Conservation (phyloP, 192 early-diverging fungal genomes). For the Coemansia sp. region DNA sequence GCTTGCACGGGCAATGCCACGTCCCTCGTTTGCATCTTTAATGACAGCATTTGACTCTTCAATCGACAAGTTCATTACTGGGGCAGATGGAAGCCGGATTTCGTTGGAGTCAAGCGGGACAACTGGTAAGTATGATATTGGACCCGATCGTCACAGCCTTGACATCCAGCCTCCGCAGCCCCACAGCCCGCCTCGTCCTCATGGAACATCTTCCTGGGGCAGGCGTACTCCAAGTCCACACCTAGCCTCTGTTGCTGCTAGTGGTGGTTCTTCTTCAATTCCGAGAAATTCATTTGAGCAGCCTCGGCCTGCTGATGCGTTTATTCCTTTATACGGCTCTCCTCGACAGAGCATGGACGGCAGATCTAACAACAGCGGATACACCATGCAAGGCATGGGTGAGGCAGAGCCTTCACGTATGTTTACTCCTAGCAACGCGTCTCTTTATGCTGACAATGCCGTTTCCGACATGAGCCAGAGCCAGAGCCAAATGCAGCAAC, state of each 20-base stretch:
- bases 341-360: slow-evolving; percentile 38
- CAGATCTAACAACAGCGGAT: slow-evolving; percentile 12
- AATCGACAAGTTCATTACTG: slow-evolving; percentile 66
- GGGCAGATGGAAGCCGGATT: slow-evolving; percentile 49
- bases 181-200: slow-evolving; percentile 15
- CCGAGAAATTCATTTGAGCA: slow-evolving; percentile 10
- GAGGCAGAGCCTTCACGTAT: slow-evolving; percentile 28
- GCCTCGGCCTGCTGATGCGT: slow-evolving; percentile 6
- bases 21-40: slow-evolving; percentile 51
- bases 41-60: slow-evolving; percentile 62
- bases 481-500: not conserved
- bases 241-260: not conserved
- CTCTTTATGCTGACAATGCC: slow-evolving; percentile 8
- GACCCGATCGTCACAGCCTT: slow-evolving; percentile 25
- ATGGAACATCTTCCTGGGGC: slow-evolving; percentile 17
- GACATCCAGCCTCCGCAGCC: not conserved
- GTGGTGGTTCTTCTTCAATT: too few species aligned
- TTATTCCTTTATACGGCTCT: slow-evolving; percentile 15
- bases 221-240: slow-evolving; percentile 23
- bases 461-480: slow-evolving; percentile 1
- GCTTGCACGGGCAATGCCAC: slow-evolving; percentile 56
- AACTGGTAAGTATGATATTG: slow-evolving; percentile 34
- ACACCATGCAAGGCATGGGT: slow-evolving; percentile 3
- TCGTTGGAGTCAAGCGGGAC: slow-evolving; percentile 26
- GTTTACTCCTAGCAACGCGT: slow-evolving; percentile 36